These are phyloP conservation scores for Trichoderma virens DNA, from an alignment of 495 filamentous ascomycete genomes.

Conservation along the genomic window DNA sequence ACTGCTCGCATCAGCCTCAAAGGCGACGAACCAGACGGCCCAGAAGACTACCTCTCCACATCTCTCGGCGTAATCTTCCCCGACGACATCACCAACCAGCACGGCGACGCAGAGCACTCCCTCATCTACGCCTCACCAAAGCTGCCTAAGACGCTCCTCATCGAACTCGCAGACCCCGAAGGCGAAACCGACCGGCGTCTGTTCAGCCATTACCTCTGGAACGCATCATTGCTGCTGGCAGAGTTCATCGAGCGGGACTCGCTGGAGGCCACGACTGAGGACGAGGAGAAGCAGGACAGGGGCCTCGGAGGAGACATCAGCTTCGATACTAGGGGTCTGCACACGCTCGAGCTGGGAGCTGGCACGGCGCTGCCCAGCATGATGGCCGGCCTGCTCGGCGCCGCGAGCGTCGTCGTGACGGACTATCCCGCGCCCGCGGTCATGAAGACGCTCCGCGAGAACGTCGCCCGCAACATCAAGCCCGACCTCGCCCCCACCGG, in stretches of 20 bases:
- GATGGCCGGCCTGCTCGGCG: slow-evolving; percentile 55
- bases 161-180: slow-evolving; percentile 48
- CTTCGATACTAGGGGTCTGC: slow-evolving; percentile 31
- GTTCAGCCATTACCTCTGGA: slow-evolving; percentile 85
- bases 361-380: slow-evolving; percentile 72
- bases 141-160: slow-evolving; percentile 34
- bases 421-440: slow-evolving; percentile 71
- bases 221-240: slow-evolving; percentile 64
- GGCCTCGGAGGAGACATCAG: slow-evolving; percentile 9
- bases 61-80: slow-evolving; percentile 67
- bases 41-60: slow-evolving; percentile 59
- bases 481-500: slow-evolving; percentile 18
- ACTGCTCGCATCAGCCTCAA: slow-evolving; percentile 34
- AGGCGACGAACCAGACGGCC: slow-evolving; percentile 24
- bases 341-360: slow-evolving; percentile 46
- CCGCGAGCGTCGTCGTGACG: slow-evolving; percentile 54
- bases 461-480: slow-evolving; percentile 37
- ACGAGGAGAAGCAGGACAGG: neutral
- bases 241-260: slow-evolving; percentile 53
- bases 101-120: slow-evolving; percentile 61
- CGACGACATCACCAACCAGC: slow-evolving; percentile 63
- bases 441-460: slow-evolving; percentile 50
- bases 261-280: slow-evolving; percentile 17
- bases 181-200: slow-evolving; percentile 51
- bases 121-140: slow-evolving; percentile 60